Evolutionary conservation across 176 grass and related monocot genomes (phyloP).

Genomic region (Panicum miliaceum): DNA sequence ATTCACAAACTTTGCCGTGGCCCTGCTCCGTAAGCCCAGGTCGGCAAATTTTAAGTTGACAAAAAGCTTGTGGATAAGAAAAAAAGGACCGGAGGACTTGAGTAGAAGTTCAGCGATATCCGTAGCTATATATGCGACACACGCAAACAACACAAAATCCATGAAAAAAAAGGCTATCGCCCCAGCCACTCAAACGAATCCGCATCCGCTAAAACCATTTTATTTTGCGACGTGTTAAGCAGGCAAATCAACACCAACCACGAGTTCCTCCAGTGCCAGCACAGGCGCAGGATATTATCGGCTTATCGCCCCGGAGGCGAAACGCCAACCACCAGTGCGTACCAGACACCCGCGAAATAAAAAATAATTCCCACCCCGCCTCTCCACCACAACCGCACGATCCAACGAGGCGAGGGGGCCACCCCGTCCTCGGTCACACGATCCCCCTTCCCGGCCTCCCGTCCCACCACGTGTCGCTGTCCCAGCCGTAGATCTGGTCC

Average conservation of each 20-base stretch:
- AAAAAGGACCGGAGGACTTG: not conserved
- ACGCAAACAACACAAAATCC: not conserved
- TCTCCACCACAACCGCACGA: not conserved
- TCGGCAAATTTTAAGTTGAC: not conserved
- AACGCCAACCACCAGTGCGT: conserved; percentile 30
- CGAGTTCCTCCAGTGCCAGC: not conserved
- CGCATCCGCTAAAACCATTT: not conserved
- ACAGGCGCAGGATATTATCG: conserved; percentile 45
- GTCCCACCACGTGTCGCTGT: conserved; percentile 7
- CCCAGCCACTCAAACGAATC: not conserved
- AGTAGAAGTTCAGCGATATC: not conserved
- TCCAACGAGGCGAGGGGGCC: not conserved
- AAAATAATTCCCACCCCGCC: not conserved
- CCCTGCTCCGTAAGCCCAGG: not conserved
- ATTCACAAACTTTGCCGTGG: not conserved
- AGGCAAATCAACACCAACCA: conserved; percentile 24
- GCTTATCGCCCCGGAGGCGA: conserved; percentile 14
- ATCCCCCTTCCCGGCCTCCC: not conserved
- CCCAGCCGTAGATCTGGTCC: conserved; percentile 12
- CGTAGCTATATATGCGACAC: not conserved
- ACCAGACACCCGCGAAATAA: not conserved
- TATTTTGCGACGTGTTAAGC: not conserved
- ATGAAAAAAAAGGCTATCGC: not conserved
- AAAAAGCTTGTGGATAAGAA: too few species aligned
- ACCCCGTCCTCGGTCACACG: conserved; percentile 12